Evolutionary conservation across 192 early-diverging fungal species (phyloP), one percentile per base, ranked within the genome.

Genomic region (Entomortierella chlamydospora): DNA sequence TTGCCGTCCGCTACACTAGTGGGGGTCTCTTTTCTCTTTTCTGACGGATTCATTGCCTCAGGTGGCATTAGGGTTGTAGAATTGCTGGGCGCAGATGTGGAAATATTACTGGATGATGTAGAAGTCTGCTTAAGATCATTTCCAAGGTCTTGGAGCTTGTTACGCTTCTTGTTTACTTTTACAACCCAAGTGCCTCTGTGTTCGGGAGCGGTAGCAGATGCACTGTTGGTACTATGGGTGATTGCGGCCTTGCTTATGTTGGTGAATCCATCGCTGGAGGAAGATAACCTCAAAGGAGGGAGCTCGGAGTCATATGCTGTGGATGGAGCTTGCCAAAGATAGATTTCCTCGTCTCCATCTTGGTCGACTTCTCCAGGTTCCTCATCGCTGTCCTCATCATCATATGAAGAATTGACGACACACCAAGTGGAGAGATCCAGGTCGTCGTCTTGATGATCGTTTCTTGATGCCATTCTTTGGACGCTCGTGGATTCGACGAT

Each of bases 401-500:
- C 65, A 12, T 52, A 68, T 11, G 64, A 37, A 8, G 59, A 68
- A 41, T 55, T 57, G 10, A 77, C 54, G 25, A 77, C 73, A 22
- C 58, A 77, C 73, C 73, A 77, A 30, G 58, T 56, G 17, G 64
- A 68, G 47, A 77, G 60, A 17, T 77, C 73, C 37, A 68, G 47
- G 22, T 62, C 65, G 25, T 50, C 65, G 7, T 63, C 73, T 17
- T 47, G 45, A 47, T 12, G 8, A 47, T 20, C 20, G 20, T 17
- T 47, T 20, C 15, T n/a, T n/a, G n/a, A n/a, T n/a, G n/a, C 45
- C 7, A 13, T 18, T 29, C 9, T 37, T 4, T 15, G n/a, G n/a
- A 31, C 20, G 31, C 18, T 52, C 31, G 25, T 50, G 55, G 11
- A 41, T 41, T n/a, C n/a, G n/a, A n/a, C n/a, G n/a, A n/a, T n/a